These are phyloP conservation scores for Zygotorulaspora florentina DNA, from an alignment of 805 yeast species.

Conservation along the genomic window DNA sequence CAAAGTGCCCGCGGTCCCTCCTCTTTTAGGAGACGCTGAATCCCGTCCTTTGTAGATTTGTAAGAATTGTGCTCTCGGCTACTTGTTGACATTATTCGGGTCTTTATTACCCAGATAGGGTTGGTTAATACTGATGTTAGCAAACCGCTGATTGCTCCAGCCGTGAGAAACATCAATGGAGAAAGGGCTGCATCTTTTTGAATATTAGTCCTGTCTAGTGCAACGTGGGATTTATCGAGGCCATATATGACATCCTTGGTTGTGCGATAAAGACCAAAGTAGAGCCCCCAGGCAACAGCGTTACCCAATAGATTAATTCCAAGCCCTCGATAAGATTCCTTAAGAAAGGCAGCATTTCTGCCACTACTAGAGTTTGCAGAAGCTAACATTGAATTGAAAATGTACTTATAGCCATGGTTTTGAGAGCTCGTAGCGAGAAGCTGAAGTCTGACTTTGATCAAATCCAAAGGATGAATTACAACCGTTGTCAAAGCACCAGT, in stretches of 20 bases:
- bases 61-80: slow-evolving; percentile 36
- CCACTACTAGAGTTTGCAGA: slow-evolving; percentile 6
- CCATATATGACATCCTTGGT: slow-evolving; percentile 43
- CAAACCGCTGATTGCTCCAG: slow-evolving; percentile 70
- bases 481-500: slow-evolving; percentile 82
- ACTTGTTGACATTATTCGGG: slow-evolving; percentile 66
- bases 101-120: slow-evolving; percentile 94
- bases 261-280: slow-evolving; percentile 71
- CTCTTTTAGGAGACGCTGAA: slow-evolving; percentile 40
- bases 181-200: slow-evolving; percentile 14
- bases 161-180: slow-evolving; percentile 44
- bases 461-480: slow-evolving; percentile 84
- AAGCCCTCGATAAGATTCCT: slow-evolving; percentile 65
- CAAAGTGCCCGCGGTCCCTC: slow-evolving; percentile 66
- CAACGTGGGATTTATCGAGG: slow-evolving; percentile 1
- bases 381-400: slow-evolving; percentile 24
- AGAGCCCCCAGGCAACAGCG: slow-evolving; percentile 82
- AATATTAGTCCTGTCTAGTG: slow-evolving; percentile 8
- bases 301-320: slow-evolving; percentile 80
- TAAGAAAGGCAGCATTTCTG: slow-evolving; percentile 13
- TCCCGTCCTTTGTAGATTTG: slow-evolving; percentile 53
- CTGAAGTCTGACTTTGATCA: slow-evolving; percentile 79
- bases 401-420: slow-evolving; percentile 29
- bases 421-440: slow-evolving; percentile 38
- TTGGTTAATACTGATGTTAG: slow-evolving; percentile 75